Percentiles rank a stretch among this genome's conserved stretches.
Evolutionary conservation across 2,329 filamentous ascomycete genomes (phyloP).

Genomic region (Clonostachys sp.): DNA sequence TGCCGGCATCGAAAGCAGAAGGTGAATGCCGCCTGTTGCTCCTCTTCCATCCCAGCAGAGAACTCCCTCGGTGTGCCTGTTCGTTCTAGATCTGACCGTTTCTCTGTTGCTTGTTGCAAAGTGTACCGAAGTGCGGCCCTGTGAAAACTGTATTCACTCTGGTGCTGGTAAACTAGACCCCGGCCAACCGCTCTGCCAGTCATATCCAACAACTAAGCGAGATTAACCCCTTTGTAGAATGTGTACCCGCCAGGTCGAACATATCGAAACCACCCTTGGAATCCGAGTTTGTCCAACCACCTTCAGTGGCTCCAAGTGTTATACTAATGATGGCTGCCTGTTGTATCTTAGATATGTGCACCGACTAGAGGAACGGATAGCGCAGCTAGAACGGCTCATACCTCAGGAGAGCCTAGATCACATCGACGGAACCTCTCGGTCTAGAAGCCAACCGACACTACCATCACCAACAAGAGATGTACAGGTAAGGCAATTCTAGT

Average conservation of each 20-base stretch:
- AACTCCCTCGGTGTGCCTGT: neutral
- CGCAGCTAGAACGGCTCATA: constrained; percentile 2
- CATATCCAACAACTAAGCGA: too few relatives aligned
- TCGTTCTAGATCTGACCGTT: constrained; percentile 1
- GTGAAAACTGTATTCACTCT: constrained; percentile 3
- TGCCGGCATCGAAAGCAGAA: constrained; percentile 6
- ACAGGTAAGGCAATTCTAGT: neutral
- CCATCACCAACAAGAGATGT: neutral
- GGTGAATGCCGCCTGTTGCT: neutral
- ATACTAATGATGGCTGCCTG: too few relatives aligned
- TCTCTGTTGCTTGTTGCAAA: neutral
- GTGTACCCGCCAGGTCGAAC: neutral
- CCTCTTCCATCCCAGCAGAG: neutral
- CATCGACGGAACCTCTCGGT: neutral
- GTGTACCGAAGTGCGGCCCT: constrained; percentile 4
- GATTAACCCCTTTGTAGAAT: neutral
- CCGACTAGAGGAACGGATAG: constrained; percentile 2
- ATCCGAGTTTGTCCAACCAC: neutral
- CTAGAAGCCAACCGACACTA: neutral
- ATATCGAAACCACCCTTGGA: neutral
- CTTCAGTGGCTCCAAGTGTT: neutral
- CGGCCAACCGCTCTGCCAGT: neutral
- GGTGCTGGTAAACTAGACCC: constrained; percentile 1
- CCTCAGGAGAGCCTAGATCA: constrained; percentile 4
- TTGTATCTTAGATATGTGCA: constrained; percentile 2